These are phyloP conservation scores for Globisporangium camurandrum DNA, from an alignment of 352 stramenopile genomes.

Conservation along the genomic window DNA sequence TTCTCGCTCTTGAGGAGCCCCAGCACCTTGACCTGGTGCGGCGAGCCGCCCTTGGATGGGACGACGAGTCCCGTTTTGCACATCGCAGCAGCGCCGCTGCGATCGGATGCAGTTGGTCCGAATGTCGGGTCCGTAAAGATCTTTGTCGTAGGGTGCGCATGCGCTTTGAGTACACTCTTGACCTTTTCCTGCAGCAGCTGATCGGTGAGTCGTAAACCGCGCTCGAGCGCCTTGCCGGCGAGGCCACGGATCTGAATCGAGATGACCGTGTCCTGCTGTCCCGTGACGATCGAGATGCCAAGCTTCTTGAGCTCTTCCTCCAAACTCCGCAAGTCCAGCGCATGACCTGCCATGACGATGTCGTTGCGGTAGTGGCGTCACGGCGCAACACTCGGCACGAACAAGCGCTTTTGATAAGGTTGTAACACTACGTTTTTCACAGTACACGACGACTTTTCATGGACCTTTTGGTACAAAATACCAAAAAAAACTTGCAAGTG, in stretches of 20 bases:
- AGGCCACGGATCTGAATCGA: constrained; percentile 70
- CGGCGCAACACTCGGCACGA: no score
- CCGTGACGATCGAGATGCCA: constrained; percentile 63
- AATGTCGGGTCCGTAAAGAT: constrained; percentile 81
- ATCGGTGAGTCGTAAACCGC: constrained; percentile 51
- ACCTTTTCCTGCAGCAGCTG: constrained; percentile 71
- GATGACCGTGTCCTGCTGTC: constrained; percentile 68
- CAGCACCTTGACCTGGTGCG: constrained; percentile 69
- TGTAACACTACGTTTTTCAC: no score
- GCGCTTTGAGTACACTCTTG: constrained; percentile 51
- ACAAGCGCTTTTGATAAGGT: no score
- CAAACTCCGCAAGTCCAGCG: constrained; percentile 41
- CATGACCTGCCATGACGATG: neutral
- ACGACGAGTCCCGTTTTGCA: constrained; percentile 48
- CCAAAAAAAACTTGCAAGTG: no score
- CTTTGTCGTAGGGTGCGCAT: constrained; percentile 30
- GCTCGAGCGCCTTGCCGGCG: constrained; percentile 46
- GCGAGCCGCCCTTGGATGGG: constrained; percentile 61
- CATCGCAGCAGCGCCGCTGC: constrained; percentile 46
- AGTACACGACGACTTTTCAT: no score
- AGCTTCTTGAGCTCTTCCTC: constrained; percentile 81
- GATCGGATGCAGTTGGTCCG: constrained; percentile 48
- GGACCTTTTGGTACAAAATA: no score
- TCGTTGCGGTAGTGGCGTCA: no score
- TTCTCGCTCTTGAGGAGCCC: constrained; percentile 67